Evolutionary conservation across 2,329 filamentous ascomycete species (phyloP).

Genomic region (Xylaria sp.): DNA sequence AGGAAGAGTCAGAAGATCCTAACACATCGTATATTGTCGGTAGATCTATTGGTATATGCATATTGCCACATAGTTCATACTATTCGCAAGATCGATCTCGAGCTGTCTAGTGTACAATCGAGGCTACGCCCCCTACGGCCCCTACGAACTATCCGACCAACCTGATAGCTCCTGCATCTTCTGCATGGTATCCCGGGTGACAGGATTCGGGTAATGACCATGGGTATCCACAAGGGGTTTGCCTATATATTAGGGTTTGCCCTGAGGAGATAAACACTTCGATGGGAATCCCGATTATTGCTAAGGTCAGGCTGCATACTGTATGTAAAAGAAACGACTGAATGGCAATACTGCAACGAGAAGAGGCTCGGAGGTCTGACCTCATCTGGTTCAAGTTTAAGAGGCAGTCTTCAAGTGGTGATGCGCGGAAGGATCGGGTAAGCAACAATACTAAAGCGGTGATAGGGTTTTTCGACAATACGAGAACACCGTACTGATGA

Average conservation of each 20-base stretch:
- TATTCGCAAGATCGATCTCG: background rate
- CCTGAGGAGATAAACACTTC: background rate
- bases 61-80: background rate
- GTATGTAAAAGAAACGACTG: background rate
- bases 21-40: background rate
- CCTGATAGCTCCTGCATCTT: background rate
- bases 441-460: slow-evolving; percentile 1
- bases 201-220: slow-evolving; percentile 1
- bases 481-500: slow-evolving; percentile 24
- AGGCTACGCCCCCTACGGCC: background rate
- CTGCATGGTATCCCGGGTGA: background rate
- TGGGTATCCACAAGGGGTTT: slow-evolving; percentile 6
- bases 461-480: slow-evolving; percentile 21
- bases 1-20: background rate
- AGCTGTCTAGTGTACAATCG: background rate
- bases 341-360: background rate
- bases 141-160: background rate
- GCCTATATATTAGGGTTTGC: slow-evolving; percentile 13
- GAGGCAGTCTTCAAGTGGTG: background rate
- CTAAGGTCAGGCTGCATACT: background rate
- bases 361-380: background rate
- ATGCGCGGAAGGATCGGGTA: slow-evolving; percentile 4
- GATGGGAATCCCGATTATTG: background rate
- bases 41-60: no score
- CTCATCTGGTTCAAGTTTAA: background rate